phyloP scores from a whole-genome alignment of 2,329 filamentous ascomycete genomes.

The Pseudogymnoascus sp. region DNA sequence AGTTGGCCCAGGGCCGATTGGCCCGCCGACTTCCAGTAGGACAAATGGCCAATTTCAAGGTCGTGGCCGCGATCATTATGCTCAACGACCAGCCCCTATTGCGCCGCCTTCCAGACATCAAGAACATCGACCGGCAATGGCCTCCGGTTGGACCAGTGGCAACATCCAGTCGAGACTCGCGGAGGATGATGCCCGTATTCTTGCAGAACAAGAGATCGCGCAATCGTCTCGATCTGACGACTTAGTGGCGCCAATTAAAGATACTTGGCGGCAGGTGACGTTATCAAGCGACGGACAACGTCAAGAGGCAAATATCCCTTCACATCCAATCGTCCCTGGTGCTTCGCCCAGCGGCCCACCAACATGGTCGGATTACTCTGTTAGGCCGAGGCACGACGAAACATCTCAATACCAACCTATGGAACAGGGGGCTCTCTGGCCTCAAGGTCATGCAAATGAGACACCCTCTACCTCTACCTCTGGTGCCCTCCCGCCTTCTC shows the following conservation, averaged over 20 bases:
- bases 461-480: constrained; percentile 1
- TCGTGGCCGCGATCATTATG: constrained; percentile 24
- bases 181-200: constrained; percentile 12
- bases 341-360: not conserved
- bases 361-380: constrained; percentile 9
- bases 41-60: constrained; percentile 24
- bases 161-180: constrained; percentile 11
- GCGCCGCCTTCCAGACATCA: constrained; percentile 26
- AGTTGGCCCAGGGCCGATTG: constrained; percentile 29
- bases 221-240: constrained; percentile 7
- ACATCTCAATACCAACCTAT: not conserved
- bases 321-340: not conserved
- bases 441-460: not conserved
- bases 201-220: constrained; percentile 3
- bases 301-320: not conserved
- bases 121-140: constrained; percentile 5
- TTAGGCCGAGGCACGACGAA: constrained; percentile 1
- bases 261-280: constrained; percentile 11
- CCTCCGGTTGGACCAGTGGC: constrained; percentile 1
- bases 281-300: constrained; percentile 4
- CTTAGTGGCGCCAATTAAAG: constrained; percentile 6
- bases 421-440: not conserved
- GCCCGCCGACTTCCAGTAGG: constrained; percentile 26
- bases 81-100: constrained; percentile 27
- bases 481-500: constrained; percentile 37